Evolutionary conservation across 441 rosid genomes (phyloP).

Genomic region (Daphne laureola): DNA sequence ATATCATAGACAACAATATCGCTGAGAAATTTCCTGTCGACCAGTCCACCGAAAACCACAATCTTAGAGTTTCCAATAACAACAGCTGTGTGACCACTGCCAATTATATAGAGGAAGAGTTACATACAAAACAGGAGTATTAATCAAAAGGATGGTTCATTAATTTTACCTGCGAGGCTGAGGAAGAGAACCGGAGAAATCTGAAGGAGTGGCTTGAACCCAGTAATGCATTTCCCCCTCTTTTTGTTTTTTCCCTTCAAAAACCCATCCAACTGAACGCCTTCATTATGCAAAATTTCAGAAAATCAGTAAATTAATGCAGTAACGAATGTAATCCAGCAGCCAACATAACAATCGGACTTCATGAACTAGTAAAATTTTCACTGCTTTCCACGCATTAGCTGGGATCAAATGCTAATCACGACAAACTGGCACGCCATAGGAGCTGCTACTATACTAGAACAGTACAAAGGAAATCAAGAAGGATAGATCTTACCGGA

Average conservation of each 20-base stretch:
- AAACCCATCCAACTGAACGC: background rate
- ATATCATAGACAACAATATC: slow-evolving; percentile 70
- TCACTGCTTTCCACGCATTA: too few species aligned
- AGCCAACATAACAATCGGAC: too few species aligned
- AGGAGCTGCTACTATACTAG: too few species aligned
- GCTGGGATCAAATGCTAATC: too few species aligned
- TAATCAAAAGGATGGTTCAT: background rate
- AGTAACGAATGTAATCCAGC: too few species aligned
- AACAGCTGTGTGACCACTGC: slow-evolving; percentile 89
- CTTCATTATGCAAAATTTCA: too few species aligned
- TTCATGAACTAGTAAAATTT: too few species aligned
- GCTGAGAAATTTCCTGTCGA: slow-evolving; percentile 69
- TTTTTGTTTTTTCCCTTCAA: slow-evolving; percentile 5
- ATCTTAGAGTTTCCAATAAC: slow-evolving; percentile 75
- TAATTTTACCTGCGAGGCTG: slow-evolving; percentile 64
- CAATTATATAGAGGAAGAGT: background rate
- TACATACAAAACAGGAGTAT: background rate
- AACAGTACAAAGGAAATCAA: too few species aligned
- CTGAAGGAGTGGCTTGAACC: slow-evolving; percentile 82
- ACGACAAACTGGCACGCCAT: too few species aligned
- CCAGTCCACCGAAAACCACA: slow-evolving; percentile 81
- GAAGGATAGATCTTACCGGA: too few species aligned
- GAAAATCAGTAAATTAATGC: too few species aligned
- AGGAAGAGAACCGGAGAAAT: slow-evolving; percentile 69
- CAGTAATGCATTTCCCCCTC: slow-evolving; percentile 61